Conservation (phyloP, 1,284 basidiomycete genomes). For the Neotropicomus parvogracilis region DNA sequence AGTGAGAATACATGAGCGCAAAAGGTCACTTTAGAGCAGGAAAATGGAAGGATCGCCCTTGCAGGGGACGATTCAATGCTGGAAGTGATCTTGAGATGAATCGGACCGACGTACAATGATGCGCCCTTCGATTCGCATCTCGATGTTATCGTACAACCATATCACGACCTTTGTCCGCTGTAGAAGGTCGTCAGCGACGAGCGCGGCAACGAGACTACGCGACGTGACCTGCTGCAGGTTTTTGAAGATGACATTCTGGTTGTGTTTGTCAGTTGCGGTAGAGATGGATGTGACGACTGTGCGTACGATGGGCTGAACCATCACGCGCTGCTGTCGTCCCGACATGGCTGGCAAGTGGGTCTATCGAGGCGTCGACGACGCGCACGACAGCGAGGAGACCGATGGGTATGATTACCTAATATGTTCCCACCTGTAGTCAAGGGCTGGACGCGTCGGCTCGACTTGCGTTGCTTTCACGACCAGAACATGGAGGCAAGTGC, state of each 20-base stretch:
- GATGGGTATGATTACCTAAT: constrained; percentile 20
- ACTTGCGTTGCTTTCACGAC: constrained; percentile 19
- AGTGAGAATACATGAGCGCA: constrained; percentile 11
- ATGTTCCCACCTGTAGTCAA: constrained; percentile 22
- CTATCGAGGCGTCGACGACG: constrained; percentile 16
- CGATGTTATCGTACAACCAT: constrained; percentile 97
- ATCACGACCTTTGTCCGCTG: constrained; percentile 86
- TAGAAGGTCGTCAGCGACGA: constrained; percentile 17
- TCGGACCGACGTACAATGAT: constrained; percentile 77
- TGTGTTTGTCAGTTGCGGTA: constrained; percentile 17
- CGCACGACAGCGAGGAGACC: constrained; percentile 16
- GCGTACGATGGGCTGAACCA: constrained; percentile 96
- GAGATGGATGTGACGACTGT: constrained; percentile 5
- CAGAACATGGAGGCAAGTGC: constrained; percentile 29
- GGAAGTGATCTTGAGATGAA: constrained; percentile 17
- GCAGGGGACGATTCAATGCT: constrained; percentile 30
- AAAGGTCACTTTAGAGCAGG: constrained; percentile 1
- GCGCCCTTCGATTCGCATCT: constrained; percentile 94
- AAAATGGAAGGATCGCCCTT: constrained; percentile 21
- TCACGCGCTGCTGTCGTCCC: constrained; percentile 87
- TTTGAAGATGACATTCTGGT: constrained; percentile 98
- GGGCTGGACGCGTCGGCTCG: constrained; percentile 21
- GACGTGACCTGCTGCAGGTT: constrained; percentile 79
- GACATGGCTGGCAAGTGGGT: constrained; percentile 62
- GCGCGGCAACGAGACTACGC: not conserved